Conservation (phyloP, 2,329 filamentous ascomycete species). For the Fusarium sp. region DNA sequence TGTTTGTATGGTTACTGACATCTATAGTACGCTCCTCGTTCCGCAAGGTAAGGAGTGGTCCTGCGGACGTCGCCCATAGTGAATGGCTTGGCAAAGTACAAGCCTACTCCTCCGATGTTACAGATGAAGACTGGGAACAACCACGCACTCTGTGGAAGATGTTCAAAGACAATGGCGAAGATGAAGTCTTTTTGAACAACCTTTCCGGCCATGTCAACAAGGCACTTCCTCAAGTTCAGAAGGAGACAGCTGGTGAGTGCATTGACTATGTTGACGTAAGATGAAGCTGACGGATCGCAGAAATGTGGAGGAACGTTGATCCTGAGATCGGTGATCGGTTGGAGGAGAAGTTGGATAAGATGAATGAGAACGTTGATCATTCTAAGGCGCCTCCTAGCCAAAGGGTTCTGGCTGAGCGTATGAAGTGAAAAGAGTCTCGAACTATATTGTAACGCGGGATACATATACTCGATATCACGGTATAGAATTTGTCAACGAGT, state of each 20-base stretch:
- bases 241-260: slow-evolving; percentile 1
- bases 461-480: no score
- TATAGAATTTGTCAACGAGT: no score
- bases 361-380: background rate
- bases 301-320: background rate
- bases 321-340: background rate
- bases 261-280: no score
- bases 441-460: no score
- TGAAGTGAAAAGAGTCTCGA: background rate
- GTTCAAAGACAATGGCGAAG: background rate
- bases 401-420: background rate
- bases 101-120: background rate
- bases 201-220: slow-evolving; percentile 1
- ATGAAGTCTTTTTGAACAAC: slow-evolving; percentile 1
- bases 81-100: slow-evolving; percentile 3
- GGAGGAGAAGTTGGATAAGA: background rate
- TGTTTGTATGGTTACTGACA: background rate
- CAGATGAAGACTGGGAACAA: slow-evolving; percentile 5
- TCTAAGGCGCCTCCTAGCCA: background rate
- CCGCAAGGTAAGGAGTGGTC: slow-evolving; percentile 1
- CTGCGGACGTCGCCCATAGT: background rate
- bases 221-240: background rate
- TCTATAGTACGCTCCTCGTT: background rate
- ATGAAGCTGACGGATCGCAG: background rate
- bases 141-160: background rate